A percentile compares a stretch with the other conserved stretches of the same genome.
Evolutionary conservation across 495 filamentous ascomycete species (phyloP).

Genomic region (Paragyromitra xinjiangensis): DNA sequence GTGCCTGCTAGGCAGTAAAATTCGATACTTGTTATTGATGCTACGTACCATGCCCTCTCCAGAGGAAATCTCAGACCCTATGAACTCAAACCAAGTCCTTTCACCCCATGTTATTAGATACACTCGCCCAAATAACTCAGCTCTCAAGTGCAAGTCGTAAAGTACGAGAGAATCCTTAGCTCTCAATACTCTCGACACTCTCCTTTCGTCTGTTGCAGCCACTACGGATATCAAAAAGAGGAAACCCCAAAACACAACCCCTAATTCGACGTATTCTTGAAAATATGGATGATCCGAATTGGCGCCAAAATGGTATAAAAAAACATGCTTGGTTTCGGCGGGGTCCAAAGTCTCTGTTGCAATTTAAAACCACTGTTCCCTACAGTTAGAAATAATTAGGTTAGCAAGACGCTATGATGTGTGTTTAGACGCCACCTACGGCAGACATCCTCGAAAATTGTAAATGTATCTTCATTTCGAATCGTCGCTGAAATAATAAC

Average conservation of each 20-base stretch:
- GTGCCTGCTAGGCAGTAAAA: too few species aligned
- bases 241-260: not conserved
- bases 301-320: constrained; percentile 58
- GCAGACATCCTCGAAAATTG: constrained; percentile 66
- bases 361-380: constrained; percentile 51
- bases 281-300: constrained; percentile 56
- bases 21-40: too few species aligned
- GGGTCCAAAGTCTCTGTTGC: constrained; percentile 29
- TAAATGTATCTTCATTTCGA: constrained; percentile 71
- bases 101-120: not conserved
- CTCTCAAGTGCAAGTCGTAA: not conserved
- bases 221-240: not conserved
- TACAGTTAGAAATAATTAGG: constrained; percentile 33
- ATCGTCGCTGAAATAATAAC: constrained; percentile 70
- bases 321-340: constrained; percentile 46
- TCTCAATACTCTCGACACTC: not conserved
- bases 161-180: not conserved
- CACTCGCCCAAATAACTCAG: not conserved
- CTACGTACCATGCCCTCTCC: too few species aligned
- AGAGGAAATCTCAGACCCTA: too few species aligned
- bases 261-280: not conserved
- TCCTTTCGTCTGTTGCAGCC: not conserved
- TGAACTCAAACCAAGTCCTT: too few species aligned
- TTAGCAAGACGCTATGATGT: constrained; percentile 32
- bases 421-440: constrained; percentile 60